Evolutionary conservation across 306 rosid species (phyloP), one percentile per base, ranked within the genome.

Genomic region (Cucurbita ficifolia): DNA sequence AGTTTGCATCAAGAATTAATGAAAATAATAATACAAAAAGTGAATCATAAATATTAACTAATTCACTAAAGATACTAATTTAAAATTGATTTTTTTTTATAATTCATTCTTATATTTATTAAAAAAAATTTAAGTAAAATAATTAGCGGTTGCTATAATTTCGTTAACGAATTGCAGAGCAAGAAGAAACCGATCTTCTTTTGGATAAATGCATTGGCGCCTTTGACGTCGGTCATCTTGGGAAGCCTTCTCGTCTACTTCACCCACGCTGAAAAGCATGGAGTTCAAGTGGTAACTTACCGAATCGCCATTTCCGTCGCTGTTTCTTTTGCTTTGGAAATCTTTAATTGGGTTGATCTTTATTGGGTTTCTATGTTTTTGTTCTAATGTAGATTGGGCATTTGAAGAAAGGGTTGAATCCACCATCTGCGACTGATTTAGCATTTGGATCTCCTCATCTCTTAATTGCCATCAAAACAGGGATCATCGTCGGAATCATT

Each of bases 391-490:
- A 84, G 88, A 84, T 84, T 76, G 88, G 85, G 49, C 21, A 79
- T 43, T 80, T 86, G 79, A 82, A 86, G 51, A 82, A 80, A 75
- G 90, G 90, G 24, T 43, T 86, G 60, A 86, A 86, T 70, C 88
- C 88, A 10, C 60, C 48, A 10, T 78, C 88, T 8, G 46, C 76
- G 7, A 14, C 62, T 17, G 86, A 86, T 18, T 70, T 86, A 29
- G 76, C 64, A 10, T 82, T 84, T 24, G 83, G 79, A n/a, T 74
- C 86, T 42, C 65, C 81, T 5, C 43, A 82, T 82, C 80, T 84
- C 1, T 1, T 72, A 0, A 39, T 73, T 13, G 80, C 80, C 70
- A 71, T 82, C 19, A 84, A 82, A 80, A 82, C 86, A 13, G 86
- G 90, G 50, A 70, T 86, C 69, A 71, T 86, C 86, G 62, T 79